A percentile compares a stretch with the other conserved stretches of the same genome.
These are phyloP conservation scores for Circinella umbellata DNA, from an alignment of 371 early-diverging fungal genomes.

Conservation along the genomic window DNA sequence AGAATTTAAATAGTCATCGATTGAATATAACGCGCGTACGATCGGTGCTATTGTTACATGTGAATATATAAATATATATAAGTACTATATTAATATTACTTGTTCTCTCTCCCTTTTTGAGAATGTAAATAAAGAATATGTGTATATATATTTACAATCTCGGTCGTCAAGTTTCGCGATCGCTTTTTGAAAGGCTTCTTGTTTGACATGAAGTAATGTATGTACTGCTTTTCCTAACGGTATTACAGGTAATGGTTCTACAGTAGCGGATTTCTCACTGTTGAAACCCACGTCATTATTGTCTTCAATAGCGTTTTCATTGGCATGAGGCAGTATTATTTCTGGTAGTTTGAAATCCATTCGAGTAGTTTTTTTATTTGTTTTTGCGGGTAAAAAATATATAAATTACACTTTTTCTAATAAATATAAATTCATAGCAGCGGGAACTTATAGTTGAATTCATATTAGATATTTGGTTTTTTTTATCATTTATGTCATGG, in stretches of 20 bases:
- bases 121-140: not conserved
- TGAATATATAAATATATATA: too few species aligned
- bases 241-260: constrained; percentile 11
- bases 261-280: not conserved
- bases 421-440: too few species aligned
- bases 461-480: too few species aligned
- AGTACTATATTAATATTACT: not conserved
- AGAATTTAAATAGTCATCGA: constrained; percentile 4
- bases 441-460: too few species aligned
- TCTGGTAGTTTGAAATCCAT: constrained; percentile 1
- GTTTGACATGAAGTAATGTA: constrained; percentile 6
- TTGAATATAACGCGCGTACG: constrained; percentile 1
- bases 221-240: constrained; percentile 14
- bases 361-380: not conserved
- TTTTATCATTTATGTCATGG: too few species aligned
- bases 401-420: too few species aligned
- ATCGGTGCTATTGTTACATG: constrained; percentile 3
- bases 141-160: not conserved
- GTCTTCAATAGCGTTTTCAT: not conserved
- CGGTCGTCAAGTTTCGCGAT: not conserved
- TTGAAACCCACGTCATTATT: not conserved
- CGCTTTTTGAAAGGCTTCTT: constrained; percentile 9
- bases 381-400: not conserved
- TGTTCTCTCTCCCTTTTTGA: not conserved
- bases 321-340: not conserved